phyloP scores from a whole-genome alignment of 179 eudicot species.

The Beta lomatogona region DNA sequence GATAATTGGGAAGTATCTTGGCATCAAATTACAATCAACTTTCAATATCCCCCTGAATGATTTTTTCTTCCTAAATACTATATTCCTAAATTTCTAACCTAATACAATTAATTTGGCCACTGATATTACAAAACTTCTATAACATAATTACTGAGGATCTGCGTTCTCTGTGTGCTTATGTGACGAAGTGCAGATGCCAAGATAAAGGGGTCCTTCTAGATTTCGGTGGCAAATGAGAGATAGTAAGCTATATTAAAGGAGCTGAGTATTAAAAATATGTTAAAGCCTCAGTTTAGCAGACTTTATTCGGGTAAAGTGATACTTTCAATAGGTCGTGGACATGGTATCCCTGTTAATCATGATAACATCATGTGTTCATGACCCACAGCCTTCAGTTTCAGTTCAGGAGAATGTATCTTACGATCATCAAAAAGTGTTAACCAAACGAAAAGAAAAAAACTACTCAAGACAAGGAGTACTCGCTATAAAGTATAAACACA shows the following conservation, averaged over 20 bases:
- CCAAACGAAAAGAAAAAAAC: not conserved
- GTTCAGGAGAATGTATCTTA: not conserved
- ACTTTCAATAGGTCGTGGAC: not conserved
- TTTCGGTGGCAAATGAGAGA: not conserved
- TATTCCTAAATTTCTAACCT: too few species aligned
- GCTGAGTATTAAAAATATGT: too few species aligned
- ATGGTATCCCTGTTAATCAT: not conserved
- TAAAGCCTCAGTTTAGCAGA: not conserved
- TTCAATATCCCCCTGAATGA: too few species aligned
- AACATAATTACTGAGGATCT: not conserved
- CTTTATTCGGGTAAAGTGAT: not conserved
- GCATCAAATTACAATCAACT: too few species aligned
- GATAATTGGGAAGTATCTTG: too few species aligned
- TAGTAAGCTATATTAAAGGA: too few species aligned
- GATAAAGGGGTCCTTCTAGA: not conserved
- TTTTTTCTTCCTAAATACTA: too few species aligned
- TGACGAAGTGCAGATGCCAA: not conserved
- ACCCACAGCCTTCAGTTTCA: conserved; percentile 1
- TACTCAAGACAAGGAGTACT: not conserved
- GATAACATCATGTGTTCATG: not conserved
- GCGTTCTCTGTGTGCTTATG: not conserved
- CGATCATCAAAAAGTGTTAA: not conserved
- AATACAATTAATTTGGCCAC: not conserved
- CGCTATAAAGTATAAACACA: not conserved
- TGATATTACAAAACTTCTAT: not conserved